Conservation (phyloP, 495 filamentous ascomycete genomes). For the Hypoxylon cercidicola region DNA sequence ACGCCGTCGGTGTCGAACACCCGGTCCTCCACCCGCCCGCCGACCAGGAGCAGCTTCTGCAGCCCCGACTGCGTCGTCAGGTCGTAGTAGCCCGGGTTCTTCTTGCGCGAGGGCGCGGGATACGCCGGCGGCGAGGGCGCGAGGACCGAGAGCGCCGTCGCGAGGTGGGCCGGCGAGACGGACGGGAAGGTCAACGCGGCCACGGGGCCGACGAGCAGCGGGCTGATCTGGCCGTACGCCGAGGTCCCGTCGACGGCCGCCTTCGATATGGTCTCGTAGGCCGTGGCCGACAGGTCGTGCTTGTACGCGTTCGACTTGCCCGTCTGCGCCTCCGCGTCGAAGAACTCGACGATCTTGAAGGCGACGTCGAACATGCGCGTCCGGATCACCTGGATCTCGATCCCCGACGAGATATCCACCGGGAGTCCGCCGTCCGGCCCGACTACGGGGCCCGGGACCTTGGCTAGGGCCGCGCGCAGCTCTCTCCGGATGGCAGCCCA, state of each 20-base stretch:
- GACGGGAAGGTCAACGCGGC: constrained; percentile 82
- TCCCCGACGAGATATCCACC: constrained; percentile 55
- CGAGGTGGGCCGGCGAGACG: constrained; percentile 84
- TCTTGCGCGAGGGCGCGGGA: constrained; percentile 76
- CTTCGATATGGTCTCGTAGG: constrained; percentile 67
- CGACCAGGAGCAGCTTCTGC: constrained; percentile 86
- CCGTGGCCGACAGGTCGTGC: constrained; percentile 79
- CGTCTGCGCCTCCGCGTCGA: constrained; percentile 67
- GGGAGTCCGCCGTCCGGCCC: constrained; percentile 27
- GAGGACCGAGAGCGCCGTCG: constrained; percentile 78
- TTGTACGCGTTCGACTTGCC: constrained; percentile 65
- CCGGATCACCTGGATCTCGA: constrained; percentile 83
- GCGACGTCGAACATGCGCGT: constrained; percentile 90
- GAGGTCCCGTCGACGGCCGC: constrained; percentile 62
- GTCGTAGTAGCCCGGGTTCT: constrained; percentile 84
- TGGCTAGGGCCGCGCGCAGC: constrained; percentile 72
- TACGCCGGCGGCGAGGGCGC: constrained; percentile 75
- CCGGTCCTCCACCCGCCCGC: constrained; percentile 80
- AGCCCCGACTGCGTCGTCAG: constrained; percentile 77
- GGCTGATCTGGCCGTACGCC: constrained; percentile 67
- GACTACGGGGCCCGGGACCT: constrained; percentile 54
- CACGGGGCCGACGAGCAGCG: constrained; percentile 82
- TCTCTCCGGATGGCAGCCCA: constrained; percentile 90
- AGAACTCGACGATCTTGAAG: constrained; percentile 86
- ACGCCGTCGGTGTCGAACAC: constrained; percentile 84